Conservation (phyloP, 2,329 filamentous ascomycete genomes). For the Cytospora mali region DNA sequence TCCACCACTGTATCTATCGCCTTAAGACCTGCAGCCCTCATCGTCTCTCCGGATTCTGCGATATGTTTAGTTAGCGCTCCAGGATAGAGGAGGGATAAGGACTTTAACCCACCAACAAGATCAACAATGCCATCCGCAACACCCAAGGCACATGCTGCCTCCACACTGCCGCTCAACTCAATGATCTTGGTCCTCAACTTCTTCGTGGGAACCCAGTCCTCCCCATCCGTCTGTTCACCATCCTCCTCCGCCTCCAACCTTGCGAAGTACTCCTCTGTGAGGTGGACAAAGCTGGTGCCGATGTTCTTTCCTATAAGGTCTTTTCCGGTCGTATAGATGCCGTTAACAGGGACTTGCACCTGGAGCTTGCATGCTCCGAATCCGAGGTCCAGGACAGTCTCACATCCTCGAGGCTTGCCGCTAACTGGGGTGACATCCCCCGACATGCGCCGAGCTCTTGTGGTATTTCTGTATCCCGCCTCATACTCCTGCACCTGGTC, state of each 20-base stretch:
- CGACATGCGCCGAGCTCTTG: constrained; percentile 52
- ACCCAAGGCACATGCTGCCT: constrained; percentile 92
- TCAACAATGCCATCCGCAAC: constrained; percentile 98
- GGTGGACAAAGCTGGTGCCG: constrained; percentile 89
- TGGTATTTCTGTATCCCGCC: constrained; percentile 57
- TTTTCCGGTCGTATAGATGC: constrained; percentile 66
- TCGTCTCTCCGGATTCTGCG: constrained; percentile 93
- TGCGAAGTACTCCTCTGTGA: constrained; percentile 83
- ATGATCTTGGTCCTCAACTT: constrained; percentile 86
- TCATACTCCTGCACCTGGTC: constrained; percentile 94
- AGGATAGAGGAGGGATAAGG: background rate
- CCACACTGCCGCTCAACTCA: constrained; percentile 93
- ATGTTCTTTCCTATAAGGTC: constrained; percentile 91
- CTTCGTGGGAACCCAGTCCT: constrained; percentile 37
- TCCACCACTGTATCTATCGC: constrained; percentile 92
- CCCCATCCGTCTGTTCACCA: constrained; percentile 40
- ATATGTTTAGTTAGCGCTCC: background rate
- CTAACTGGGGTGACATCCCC: constrained; percentile 48
- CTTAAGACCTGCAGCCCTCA: constrained; percentile 92
- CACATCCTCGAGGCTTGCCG: constrained; percentile 62
- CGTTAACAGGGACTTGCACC: constrained; percentile 94
- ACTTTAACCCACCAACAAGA: constrained; percentile 77
- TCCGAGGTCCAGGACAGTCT: constrained; percentile 85
- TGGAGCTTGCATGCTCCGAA: constrained; percentile 93
- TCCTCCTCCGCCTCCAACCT: constrained; percentile 65